Conservation (phyloP, 495 filamentous ascomycete species). For the Talaromyces trachyspermus region DNA sequence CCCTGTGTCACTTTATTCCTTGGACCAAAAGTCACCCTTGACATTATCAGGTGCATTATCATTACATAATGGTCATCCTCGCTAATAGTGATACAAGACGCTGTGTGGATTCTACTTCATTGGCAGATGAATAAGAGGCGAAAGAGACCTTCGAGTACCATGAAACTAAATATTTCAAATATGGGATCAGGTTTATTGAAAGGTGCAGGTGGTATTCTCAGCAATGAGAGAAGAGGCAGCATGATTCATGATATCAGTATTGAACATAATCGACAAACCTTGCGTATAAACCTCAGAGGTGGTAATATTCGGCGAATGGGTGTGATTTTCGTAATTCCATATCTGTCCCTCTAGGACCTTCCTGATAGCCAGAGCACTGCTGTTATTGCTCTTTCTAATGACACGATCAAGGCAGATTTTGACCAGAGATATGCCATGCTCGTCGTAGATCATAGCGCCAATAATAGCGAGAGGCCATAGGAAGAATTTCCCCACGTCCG, state of each 20-base stretch:
- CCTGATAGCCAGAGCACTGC: background rate
- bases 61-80: too few relatives aligned
- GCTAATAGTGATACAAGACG: too few relatives aligned
- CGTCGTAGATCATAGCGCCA: background rate
- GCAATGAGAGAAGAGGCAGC: background rate
- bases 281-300: background rate
- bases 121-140: too few relatives aligned
- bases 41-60: too few relatives aligned
- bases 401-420: constrained; percentile 3
- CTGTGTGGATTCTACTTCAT: too few relatives aligned
- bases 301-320: background rate
- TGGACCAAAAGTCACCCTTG: too few relatives aligned
- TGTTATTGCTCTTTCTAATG: background rate
- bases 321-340: background rate
- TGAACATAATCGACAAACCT: background rate
- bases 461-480: constrained; percentile 5
- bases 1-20: too few relatives aligned
- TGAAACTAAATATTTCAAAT: too few relatives aligned
- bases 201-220: too few relatives aligned
- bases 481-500: constrained; percentile 6
- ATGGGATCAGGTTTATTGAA: background rate
- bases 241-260: constrained; percentile 4
- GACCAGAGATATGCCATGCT: background rate
- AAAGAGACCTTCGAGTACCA: too few relatives aligned
- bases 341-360: background rate